These are phyloP conservation scores for Fonsecaea pedrosoi DNA, from an alignment of 2,329 filamentous ascomycete genomes.

Conservation along the genomic window DNA sequence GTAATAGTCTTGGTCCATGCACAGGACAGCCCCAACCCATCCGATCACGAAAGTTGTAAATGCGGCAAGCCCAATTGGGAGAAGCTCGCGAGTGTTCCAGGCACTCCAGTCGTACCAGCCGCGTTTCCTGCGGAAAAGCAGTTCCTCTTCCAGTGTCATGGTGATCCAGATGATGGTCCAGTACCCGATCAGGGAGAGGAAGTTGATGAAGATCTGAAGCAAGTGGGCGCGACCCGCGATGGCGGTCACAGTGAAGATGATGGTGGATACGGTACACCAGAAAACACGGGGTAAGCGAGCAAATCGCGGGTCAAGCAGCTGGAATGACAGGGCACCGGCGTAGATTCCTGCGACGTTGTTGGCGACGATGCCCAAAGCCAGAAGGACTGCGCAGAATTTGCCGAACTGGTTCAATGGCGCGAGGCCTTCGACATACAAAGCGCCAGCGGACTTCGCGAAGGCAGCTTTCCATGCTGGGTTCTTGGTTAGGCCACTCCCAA, in stretches of 20 bases:
- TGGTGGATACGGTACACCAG: conserved; percentile 67
- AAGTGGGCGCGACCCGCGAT: conserved; percentile 68
- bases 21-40: conserved; percentile 69
- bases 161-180: conserved; percentile 72
- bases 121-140: conserved; percentile 62
- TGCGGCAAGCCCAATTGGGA: conserved; percentile 69
- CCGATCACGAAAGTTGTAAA: conserved; percentile 68
- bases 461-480: conserved; percentile 59
- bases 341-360: conserved; percentile 72
- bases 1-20: conserved; percentile 74
- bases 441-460: conserved; percentile 58
- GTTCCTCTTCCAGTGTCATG: conserved; percentile 64
- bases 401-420: conserved; percentile 66
- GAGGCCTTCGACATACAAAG: conserved; percentile 69
- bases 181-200: conserved; percentile 73
- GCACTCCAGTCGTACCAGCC: conserved; percentile 64
- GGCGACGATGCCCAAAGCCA: conserved; percentile 68
- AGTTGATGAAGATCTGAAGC: conserved; percentile 71
- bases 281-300: conserved; percentile 67
- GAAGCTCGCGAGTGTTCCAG: conserved; percentile 65
- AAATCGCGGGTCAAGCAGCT: conserved; percentile 67
- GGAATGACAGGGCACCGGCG: conserved; percentile 70
- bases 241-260: conserved; percentile 70
- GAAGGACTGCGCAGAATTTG: conserved; percentile 70
- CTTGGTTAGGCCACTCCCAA: conserved; percentile 63